These are phyloP conservation scores for Fagopyrum esculentum DNA, from an alignment of 148 eudicot species.

Conservation along the genomic window DNA sequence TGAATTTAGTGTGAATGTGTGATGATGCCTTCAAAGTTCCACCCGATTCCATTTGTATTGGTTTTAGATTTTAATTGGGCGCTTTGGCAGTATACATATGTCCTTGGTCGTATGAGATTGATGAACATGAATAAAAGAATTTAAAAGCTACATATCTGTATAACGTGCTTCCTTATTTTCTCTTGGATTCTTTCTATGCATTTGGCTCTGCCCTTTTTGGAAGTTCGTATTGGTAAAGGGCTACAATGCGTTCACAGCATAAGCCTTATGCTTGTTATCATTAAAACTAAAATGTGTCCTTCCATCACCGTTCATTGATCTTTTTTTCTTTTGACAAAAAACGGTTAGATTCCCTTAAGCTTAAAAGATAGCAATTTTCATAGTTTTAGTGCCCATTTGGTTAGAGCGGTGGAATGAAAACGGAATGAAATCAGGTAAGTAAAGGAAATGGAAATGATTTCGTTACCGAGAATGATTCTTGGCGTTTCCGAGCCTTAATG, in stretches of 20 bases:
- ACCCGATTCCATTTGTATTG: neutral
- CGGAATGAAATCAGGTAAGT: no score
- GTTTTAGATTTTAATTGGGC: neutral
- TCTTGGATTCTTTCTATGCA: neutral
- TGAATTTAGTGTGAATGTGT: neutral
- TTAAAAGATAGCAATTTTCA: no score
- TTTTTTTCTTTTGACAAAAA: no score
- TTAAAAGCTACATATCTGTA: neutral
- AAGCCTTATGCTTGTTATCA: no score
- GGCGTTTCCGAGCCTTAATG: no score
- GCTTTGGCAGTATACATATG: neutral
- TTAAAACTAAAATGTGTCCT: no score
- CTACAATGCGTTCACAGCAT: neutral
- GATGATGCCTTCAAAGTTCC: neutral
- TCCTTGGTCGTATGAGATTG: neutral
- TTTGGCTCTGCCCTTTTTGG: neutral
- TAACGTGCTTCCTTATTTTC: neutral
- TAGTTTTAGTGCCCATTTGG: no score
- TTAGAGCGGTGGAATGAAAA: no score
- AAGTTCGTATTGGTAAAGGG: neutral
- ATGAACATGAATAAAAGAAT: constrained; percentile 1
- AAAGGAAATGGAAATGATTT: no score
- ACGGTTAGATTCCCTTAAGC: no score
- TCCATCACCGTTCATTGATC: no score
- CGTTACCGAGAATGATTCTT: no score